These are phyloP conservation scores for Setaria viridis DNA, from an alignment of 202 grass and related monocot species.

Conservation along the genomic window DNA sequence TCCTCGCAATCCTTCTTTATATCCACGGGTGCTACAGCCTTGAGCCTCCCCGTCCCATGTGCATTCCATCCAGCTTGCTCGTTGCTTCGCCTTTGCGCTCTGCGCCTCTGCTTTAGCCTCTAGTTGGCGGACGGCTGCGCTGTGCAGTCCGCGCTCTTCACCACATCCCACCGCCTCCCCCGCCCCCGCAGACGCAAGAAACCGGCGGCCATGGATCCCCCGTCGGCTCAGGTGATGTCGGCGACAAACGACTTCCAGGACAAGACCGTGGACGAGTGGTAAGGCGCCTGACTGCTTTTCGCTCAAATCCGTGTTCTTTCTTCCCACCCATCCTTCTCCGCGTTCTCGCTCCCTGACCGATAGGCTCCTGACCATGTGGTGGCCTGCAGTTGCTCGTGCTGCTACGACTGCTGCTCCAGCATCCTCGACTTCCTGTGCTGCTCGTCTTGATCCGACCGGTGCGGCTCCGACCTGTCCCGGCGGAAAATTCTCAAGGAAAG, in stretches of 20 bases:
- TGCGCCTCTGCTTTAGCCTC: too few relatives aligned
- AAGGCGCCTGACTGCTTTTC: background rate
- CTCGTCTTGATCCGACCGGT: conserved; percentile 27
- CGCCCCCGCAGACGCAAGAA: background rate
- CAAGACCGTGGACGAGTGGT: conserved; percentile 60
- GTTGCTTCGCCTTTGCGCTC: too few relatives aligned
- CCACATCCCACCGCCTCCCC: background rate
- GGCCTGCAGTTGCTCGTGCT: conserved; percentile 60
- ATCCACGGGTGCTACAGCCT: too few relatives aligned
- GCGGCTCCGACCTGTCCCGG: background rate
- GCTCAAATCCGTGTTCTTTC: background rate
- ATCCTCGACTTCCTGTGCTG: conserved; percentile 72
- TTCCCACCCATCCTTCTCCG: background rate
- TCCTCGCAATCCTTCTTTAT: too few relatives aligned
- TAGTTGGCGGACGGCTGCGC: too few relatives aligned
- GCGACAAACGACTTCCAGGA: conserved; percentile 55
- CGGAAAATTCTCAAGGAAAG: background rate
- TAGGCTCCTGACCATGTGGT: background rate
- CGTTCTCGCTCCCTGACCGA: background rate
- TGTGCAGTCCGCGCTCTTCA: too few relatives aligned
- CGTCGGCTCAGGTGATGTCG: conserved; percentile 60
- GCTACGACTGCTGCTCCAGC: conserved; percentile 67
- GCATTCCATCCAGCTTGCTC: too few relatives aligned
- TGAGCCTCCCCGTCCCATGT: too few relatives aligned
- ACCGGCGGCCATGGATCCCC: conserved; percentile 52